These are phyloP conservation scores for Pascua guehoae DNA, from an alignment of 1,284 basidiomycete genomes.

Conservation along the genomic window DNA sequence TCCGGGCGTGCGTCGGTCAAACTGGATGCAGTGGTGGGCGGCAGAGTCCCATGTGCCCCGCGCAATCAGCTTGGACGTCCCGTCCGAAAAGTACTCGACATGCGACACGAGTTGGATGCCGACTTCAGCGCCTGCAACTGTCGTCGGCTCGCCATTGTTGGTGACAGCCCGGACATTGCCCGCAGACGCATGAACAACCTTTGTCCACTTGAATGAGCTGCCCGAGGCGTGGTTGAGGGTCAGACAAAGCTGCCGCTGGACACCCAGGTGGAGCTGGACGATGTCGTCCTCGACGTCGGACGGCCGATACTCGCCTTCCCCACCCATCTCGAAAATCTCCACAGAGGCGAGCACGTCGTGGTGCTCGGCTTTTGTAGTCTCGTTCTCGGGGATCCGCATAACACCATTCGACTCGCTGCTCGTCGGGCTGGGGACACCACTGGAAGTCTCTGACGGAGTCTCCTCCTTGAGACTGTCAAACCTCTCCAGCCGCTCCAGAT, in stretches of 20 bases:
- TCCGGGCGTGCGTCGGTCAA: constrained; percentile 77
- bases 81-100: constrained; percentile 73
- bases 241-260: constrained; percentile 78
- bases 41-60: constrained; percentile 90
- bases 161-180: constrained; percentile 74
- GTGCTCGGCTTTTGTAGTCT: constrained; percentile 80
- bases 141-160: constrained; percentile 74
- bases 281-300: constrained; percentile 81
- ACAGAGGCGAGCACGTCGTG: constrained; percentile 86
- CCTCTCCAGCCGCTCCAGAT: constrained; percentile 78
- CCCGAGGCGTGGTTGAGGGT: constrained; percentile 83
- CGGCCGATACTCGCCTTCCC: constrained; percentile 76
- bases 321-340: constrained; percentile 80
- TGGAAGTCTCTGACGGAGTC: neutral
- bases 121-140: constrained; percentile 63
- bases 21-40: constrained; percentile 76
- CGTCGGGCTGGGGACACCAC: neutral
- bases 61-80: constrained; percentile 66
- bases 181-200: constrained; percentile 51
- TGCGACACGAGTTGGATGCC: constrained; percentile 65
- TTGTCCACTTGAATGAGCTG: constrained; percentile 77
- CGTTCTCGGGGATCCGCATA: constrained; percentile 85
- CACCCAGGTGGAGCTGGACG: constrained; percentile 85
- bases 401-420: constrained; percentile 48
- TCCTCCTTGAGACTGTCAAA: constrained; percentile 42